Conservation (phyloP, 768 basidiomycete species). For the Boletus subcaerulescens region DNA sequence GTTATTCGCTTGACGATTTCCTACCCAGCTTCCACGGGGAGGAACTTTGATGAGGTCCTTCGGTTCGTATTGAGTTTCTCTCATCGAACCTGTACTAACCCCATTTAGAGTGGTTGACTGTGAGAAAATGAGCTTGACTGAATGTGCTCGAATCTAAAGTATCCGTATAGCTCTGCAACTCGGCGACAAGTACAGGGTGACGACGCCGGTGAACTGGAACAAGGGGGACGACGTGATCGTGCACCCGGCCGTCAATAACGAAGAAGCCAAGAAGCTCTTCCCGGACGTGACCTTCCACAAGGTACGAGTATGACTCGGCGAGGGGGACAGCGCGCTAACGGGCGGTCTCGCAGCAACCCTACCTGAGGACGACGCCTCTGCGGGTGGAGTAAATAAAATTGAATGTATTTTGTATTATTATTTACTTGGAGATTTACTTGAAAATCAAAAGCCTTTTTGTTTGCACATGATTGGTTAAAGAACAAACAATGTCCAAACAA, state of each 20-base stretch:
- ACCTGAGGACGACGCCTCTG: constrained; percentile 79
- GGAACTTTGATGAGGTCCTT: constrained; percentile 80
- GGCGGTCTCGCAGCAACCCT: constrained; percentile 50
- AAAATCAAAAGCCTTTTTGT: neutral
- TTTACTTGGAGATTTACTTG: too few relatives aligned
- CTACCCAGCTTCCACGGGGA: constrained; percentile 95
- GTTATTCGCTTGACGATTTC: constrained; percentile 84
- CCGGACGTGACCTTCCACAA: constrained; percentile 77
- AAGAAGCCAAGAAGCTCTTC: constrained; percentile 92
- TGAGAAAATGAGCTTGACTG: constrained; percentile 34
- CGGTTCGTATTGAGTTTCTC: constrained; percentile 36
- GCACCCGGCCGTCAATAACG: constrained; percentile 75
- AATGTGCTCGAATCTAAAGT: constrained; percentile 28
- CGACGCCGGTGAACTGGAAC: constrained; percentile 94
- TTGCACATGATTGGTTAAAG: constrained; percentile 17
- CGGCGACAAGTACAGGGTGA: constrained; percentile 79
- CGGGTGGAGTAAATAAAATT: constrained; percentile 22
- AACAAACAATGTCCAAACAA: constrained; percentile 25
- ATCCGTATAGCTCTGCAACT: constrained; percentile 68
- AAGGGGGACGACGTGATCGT: constrained; percentile 94
- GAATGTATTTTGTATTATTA: too few relatives aligned
- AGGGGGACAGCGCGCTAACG: neutral
- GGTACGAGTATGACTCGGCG: constrained; percentile 39
- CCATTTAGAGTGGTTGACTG: constrained; percentile 68
- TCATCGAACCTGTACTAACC: constrained; percentile 2